Evolutionary conservation across 2,329 filamentous ascomycete genomes (phyloP), one percentile per base, ranked within the genome.

Genomic region (Penicillium sp.): DNA sequence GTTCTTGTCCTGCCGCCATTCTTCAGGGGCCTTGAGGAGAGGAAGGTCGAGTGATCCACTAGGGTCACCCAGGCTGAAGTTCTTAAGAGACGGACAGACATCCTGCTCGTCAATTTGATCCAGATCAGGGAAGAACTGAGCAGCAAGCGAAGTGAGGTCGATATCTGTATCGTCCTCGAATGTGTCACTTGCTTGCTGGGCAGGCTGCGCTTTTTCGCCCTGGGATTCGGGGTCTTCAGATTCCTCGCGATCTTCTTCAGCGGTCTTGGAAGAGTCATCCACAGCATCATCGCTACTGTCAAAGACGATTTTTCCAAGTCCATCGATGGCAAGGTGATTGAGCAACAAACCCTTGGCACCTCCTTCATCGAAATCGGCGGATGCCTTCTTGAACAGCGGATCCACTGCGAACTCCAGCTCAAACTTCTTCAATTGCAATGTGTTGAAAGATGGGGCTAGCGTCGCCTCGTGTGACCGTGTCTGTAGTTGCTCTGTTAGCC

Each of bases 351-450:
- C 94, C 73, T 97, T 99, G 50, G 94, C 94, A 50, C 94, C 94
- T 18, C 94, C 94, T 75, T 99, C 94, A 68, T 99, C 94, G 60
- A 99, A 99, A 75, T 99, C 94, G 39, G 94, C 94, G 5, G 92
- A 95, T 0, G 92, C 92, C 68, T 99, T 99, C 69, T 99, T 99
- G 81, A 99, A 99, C n/a, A 99, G 76, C 2, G 94, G 94, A 67
- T 99, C 94, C 5, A 99, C 92, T 0, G 92, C 86, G 60, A 99
- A 96, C 66, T 99, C 94, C 40, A 97, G 81, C 63, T 99, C 94
- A 65, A 99, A 92, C 73, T 97, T 99, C 74, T 99, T 99, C 63
- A 97, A 79, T 69, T 96, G 90, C 48, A 99, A 70, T 16, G 92
- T 86, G 38, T 87, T 84, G 70, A 97, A 97, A 0, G 90, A 94